These are phyloP conservation scores for Gloeostereum incarnatum DNA, from an alignment of 768 basidiomycete genomes.

Conservation along the genomic window DNA sequence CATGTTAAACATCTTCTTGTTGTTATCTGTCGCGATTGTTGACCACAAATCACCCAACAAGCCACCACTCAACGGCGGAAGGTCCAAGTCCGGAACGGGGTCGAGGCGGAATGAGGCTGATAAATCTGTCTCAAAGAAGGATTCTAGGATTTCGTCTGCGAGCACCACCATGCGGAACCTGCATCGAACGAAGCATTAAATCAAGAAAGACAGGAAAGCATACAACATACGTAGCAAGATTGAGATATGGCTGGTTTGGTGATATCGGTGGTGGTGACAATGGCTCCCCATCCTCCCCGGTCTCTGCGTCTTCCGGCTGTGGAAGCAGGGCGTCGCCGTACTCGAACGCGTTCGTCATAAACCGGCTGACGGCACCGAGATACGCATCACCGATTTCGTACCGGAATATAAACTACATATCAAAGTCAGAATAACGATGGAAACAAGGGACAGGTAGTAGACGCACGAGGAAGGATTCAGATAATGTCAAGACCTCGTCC, in stretches of 20 bases:
- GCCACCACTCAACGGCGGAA: slow-evolving; percentile 45
- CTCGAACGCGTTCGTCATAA: slow-evolving; percentile 98
- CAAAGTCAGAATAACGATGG: slow-evolving; percentile 5
- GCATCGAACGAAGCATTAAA: slow-evolving; percentile 6
- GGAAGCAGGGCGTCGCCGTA: slow-evolving; percentile 92
- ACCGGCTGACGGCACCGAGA: slow-evolving; percentile 90
- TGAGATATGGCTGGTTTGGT: slow-evolving; percentile 86
- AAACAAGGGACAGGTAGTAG: background rate
- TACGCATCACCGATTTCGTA: slow-evolving; percentile 96
- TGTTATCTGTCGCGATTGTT: slow-evolving; percentile 82
- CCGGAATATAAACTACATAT: slow-evolving; percentile 87
- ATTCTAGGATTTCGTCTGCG: slow-evolving; percentile 92
- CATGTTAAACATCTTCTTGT: slow-evolving; percentile 89
- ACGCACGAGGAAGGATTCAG: slow-evolving; percentile 85
- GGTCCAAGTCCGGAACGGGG: slow-evolving; percentile 56
- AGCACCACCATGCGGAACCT: slow-evolving; percentile 99
- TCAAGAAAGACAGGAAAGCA: background rate
- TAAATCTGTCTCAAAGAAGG: slow-evolving; percentile 93
- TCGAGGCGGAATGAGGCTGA: slow-evolving; percentile 81
- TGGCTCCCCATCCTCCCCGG: slow-evolving; percentile 24
- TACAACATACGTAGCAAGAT: slow-evolving; percentile 66
- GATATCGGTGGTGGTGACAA: slow-evolving; percentile 39
- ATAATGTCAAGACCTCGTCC: slow-evolving; percentile 92
- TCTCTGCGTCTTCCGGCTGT: slow-evolving; percentile 24
- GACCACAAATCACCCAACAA: slow-evolving; percentile 83